Base-by-base conservation (phyloP, 352 stramenopile species). In the Lagenidium giganteum region DNA sequence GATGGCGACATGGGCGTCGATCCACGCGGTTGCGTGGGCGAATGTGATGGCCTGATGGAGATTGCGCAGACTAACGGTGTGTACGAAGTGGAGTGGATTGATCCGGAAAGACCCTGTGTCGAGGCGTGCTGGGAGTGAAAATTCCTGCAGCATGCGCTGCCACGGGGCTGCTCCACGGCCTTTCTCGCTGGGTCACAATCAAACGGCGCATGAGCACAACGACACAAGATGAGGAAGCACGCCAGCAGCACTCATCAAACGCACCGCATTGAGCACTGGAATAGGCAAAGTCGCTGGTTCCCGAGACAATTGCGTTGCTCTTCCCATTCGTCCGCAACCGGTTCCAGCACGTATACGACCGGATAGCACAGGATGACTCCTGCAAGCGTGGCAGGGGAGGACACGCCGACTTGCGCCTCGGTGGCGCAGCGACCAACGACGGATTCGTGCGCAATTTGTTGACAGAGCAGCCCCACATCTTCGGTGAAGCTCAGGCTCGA, bases 241-340 rank as follows among this genome's bases (percentile, higher is more conserved):
- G 12, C 13, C 21, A 25, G 27, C n/a, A 24, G 17, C n/a, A n/a
- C n/a, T n/a, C n/a, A n/a, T n/a, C n/a, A 34, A 25, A 49, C 43
- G 26, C 47, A 64, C 45, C 3, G 26, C 42, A 68, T 34, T 14
- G 44, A 61, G 22, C 46, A 42, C 27, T 61, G 55, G 5, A 83
- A 5, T 14, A 86, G 42, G 22, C 48, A 44, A 29, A 86, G 61
- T 17, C 67, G 65, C 43, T 60, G 67, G 62, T 80, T 57, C 4
- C 57, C 51, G n/a, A 86, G 61, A 30, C 67, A 83, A 40, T 83
- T 86, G 4, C 55, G 48, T 40, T 77, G 61, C 14, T 48, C 38
- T 12, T 29, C 42, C 68, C 64, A 77, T 5, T 38, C 51, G 4
- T n/a, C n/a, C n/a, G n/a, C n/a, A n/a, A n/a, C n/a, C n/a, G n/a